Conservation (phyloP, 768 basidiomycete species). For the Rhodosporidiobolus sp. region DNA sequence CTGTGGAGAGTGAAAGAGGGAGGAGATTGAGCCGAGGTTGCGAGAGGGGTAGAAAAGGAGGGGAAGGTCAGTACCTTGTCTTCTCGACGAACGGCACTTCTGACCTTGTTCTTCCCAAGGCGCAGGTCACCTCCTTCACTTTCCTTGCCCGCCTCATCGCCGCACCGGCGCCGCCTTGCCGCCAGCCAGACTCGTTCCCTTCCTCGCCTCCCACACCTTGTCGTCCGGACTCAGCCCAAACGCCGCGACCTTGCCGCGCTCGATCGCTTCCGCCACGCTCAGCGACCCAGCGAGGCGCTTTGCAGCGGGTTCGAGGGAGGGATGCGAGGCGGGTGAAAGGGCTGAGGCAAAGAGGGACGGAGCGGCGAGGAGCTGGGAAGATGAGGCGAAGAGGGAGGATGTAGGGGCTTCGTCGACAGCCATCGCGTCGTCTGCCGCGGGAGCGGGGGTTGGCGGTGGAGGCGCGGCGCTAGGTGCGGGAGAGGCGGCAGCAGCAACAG, state of each 20-base stretch:
- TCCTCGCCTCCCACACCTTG: conserved; percentile 72
- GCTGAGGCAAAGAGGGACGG: conserved; percentile 4
- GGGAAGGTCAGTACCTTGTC: conserved; percentile 12
- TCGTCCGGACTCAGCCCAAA: conserved; percentile 92
- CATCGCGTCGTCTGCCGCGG: conserved; percentile 1
- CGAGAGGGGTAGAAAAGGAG: not conserved
- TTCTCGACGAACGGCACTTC: conserved; percentile 29
- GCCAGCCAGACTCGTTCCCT: conserved; percentile 56
- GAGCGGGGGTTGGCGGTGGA: conserved; percentile 4
- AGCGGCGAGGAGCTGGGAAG: not conserved
- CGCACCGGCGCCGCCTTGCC: not conserved
- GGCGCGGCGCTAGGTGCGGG: not conserved
- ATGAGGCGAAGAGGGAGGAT: conserved; percentile 1
- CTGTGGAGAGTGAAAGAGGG: conserved; percentile 23
- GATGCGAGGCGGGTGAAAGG: conserved; percentile 25
- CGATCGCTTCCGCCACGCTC: conserved; percentile 53
- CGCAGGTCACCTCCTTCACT: not conserved
- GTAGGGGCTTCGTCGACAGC: not conserved
- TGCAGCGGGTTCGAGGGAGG: not conserved
- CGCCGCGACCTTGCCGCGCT: conserved; percentile 35
- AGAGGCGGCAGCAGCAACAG: not conserved
- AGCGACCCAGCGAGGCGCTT: conserved; percentile 44
- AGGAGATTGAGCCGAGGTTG: not conserved
- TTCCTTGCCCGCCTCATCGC: not conserved
- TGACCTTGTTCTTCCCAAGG: not conserved